Evolutionary conservation across 2,329 filamentous ascomycete species (phyloP).

Genomic region (Dichotomopilus funicola): DNA sequence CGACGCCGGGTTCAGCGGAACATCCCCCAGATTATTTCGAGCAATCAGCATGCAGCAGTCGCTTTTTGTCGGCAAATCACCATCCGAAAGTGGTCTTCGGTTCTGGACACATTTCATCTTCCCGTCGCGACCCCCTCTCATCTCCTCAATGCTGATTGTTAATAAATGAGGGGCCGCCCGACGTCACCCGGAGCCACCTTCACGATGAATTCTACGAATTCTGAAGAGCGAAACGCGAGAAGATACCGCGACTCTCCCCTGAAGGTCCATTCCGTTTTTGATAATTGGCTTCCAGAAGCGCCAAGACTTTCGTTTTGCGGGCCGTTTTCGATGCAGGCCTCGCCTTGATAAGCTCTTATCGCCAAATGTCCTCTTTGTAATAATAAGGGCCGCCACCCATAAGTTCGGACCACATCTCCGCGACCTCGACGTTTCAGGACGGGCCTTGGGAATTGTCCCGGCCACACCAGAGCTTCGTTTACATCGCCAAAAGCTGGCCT

Average conservation of each 20-base stretch:
- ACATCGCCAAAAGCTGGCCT: not conserved
- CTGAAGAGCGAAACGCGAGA: too few relatives aligned
- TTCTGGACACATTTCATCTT: constrained; percentile 23
- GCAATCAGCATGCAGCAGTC: constrained; percentile 17
- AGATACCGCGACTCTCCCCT: too few relatives aligned
- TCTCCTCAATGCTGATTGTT: not conserved
- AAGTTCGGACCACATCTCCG: constrained; percentile 9
- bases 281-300: not conserved
- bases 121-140: not conserved
- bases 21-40: constrained; percentile 3
- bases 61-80: constrained; percentile 21
- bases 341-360: constrained; percentile 4
- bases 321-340: not conserved
- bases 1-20: constrained; percentile 1
- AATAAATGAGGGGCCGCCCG: not conserved
- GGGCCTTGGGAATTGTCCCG: constrained; percentile 11
- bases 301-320: constrained; percentile 2
- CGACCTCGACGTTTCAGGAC: constrained; percentile 16
- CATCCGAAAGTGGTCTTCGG: constrained; percentile 24
- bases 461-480: not conserved
- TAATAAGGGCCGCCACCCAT: not conserved
- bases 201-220: too few relatives aligned
- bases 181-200: not conserved
- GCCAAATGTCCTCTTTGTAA: constrained; percentile 9
- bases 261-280: too few relatives aligned